Evolutionary conservation across 257 asterid genomes (phyloP), one percentile per base, ranked within the genome.

Genomic region (Misopates orontium): DNA sequence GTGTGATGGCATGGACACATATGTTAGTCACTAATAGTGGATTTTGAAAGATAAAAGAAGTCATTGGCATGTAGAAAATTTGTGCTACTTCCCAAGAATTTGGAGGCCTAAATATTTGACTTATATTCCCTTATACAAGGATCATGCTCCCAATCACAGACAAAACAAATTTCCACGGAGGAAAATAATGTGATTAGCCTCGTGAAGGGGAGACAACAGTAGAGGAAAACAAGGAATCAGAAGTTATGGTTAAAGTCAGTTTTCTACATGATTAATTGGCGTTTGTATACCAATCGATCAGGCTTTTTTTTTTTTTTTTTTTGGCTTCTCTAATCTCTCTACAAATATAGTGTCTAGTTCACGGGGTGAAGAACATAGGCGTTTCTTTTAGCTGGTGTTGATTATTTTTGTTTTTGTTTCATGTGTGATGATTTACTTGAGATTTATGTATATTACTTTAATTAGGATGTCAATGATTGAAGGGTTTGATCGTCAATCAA

Each of bases 181-280:
- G 72, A 67, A 73, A 61, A 49, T 19, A 42, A 19, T 1, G 51
- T 71, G 57, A 52, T 36, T 61, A 69, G 76, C 51, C 70, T 42
- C 28, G 67, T 49, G 42, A 50, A 69, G 64, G 62, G 77, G 80
- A 83, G 51, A 68, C 80, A 87, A 45, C 17, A 54, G 8, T 71
- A 64, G 74, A 75, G 75, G 71, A 71, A 72, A 74, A 75, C 69
- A 57, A 70, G 83, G 84, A 68, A 56, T 56, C n/a, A 45, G 19
- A 32, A 14, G 69, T 24, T 65, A 50, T 42, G 49, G 56, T 22
- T 10, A 1, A 48, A 75, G 59, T 68, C 69, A 51, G 51, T 42
- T 76, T 59, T 64, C 59, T 65, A 25, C 68, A 54, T 60, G 75
- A 68, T 76, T 53, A n/a, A 65, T 74, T 58, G 77, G 67, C 66